A percentile compares a stretch with the other conserved stretches of the same genome.
Evolutionary conservation across 352 stramenopile species (phyloP).

Genomic region (Phytophthora melonis): DNA sequence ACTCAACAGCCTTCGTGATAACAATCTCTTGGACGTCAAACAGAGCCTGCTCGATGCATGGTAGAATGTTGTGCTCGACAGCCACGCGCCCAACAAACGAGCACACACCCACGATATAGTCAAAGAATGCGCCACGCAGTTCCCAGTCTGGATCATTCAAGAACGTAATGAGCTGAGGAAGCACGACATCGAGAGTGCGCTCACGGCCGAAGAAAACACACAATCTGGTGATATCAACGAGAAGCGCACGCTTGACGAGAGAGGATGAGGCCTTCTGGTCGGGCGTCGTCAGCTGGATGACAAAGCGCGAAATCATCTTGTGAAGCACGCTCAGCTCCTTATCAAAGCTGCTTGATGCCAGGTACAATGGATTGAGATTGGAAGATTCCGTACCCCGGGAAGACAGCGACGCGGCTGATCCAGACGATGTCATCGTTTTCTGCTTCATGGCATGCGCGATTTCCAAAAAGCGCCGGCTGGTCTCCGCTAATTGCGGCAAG

Average conservation of each 20-base stretch:
- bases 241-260: constrained; percentile 94
- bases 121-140: constrained; percentile 90
- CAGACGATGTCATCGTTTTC: constrained; percentile 55
- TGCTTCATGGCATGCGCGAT: constrained; percentile 92
- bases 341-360: constrained; percentile 92
- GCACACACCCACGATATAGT: constrained; percentile 94
- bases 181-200: constrained; percentile 94
- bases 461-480: constrained; percentile 94
- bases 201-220: constrained; percentile 98
- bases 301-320: constrained; percentile 94
- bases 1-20: constrained; percentile 93
- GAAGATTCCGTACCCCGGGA: constrained; percentile 44
- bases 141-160: constrained; percentile 97
- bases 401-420: constrained; percentile 44
- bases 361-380: constrained; percentile 47
- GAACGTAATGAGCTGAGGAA: constrained; percentile 97
- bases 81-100: constrained; percentile 94
- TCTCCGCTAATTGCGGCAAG: constrained; percentile 93
- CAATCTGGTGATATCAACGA: constrained; percentile 95
- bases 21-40: constrained; percentile 97
- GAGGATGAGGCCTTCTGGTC: constrained; percentile 92
- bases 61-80: constrained; percentile 97
- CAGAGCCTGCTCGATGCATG: constrained; percentile 97
- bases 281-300: constrained; percentile 93
- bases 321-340: constrained; percentile 93